phyloP scores from a whole-genome alignment of 257 asterid genomes.

The Solanum ossicruentum region DNA sequence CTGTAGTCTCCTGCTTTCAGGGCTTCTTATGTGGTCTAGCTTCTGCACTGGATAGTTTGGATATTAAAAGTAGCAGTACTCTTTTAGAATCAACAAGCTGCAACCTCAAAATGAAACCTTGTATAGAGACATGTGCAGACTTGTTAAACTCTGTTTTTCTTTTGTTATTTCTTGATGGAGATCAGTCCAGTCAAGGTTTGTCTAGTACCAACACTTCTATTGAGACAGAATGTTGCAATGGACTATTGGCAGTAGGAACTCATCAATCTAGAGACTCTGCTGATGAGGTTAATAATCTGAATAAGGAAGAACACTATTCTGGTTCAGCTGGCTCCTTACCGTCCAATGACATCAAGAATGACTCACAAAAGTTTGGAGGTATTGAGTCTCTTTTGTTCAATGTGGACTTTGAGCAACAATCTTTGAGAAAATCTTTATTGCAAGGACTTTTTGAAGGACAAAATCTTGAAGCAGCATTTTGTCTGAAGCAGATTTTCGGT shows the following conservation, averaged over 20 bases:
- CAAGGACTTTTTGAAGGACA: conserved; percentile 43
- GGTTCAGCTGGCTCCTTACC: conserved; percentile 1
- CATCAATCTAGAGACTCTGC: conserved; percentile 7
- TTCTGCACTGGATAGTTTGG: conserved; percentile 25
- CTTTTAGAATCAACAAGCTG: conserved; percentile 20
- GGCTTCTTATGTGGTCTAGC: conserved; percentile 73
- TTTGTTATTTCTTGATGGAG: conserved; percentile 43
- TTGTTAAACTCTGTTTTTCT: conserved; percentile 21
- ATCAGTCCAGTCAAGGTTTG: conserved; percentile 1
- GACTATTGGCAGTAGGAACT: conserved; percentile 3
- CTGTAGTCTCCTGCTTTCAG: conserved; percentile 48
- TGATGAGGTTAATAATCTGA: conserved; percentile 12
- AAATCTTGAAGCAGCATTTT: conserved; percentile 44
- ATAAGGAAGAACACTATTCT: conserved; percentile 11
- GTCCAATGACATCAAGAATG: conserved; percentile 11
- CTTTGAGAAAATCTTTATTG: conserved; percentile 35
- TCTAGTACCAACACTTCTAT: conserved; percentile 5
- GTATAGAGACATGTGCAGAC: conserved; percentile 30
- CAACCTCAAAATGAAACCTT: conserved; percentile 26
- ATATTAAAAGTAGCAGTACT: conserved; percentile 13
- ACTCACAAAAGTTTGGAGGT: conserved; percentile 16
- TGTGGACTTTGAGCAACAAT: conserved; percentile 27
- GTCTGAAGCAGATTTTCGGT: conserved; percentile 56
- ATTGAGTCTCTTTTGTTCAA: conserved; percentile 42
- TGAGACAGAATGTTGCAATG: conserved; percentile 5